Base-by-base conservation (phyloP, 176 grass and related monocot genomes). In the Triticum timopheevii region DNA sequence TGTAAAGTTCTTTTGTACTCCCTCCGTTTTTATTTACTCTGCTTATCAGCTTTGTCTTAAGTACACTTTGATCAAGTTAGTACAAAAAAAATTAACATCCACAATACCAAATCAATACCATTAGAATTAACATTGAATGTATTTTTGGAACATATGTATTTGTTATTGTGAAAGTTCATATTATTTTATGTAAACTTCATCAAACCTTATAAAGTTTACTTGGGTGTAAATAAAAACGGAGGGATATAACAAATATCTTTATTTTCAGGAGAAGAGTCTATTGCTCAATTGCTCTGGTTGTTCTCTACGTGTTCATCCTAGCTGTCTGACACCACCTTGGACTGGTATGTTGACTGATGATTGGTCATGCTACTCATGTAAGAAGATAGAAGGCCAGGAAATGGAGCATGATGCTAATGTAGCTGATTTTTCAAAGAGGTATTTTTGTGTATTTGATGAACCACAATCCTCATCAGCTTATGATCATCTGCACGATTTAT, bases 261-360 rank as follows among this genome's bases (percentile, higher is more conserved):
- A 83, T 68, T 91, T 65, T 83, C 79, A 99, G 97, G 97, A 99
- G 80, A 93, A 90, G 86, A 91, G 88, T 73, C 27, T 94, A 77
- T 85, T 99, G 86, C 94, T 99, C 89, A 91, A 90, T 73, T 99
- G 97, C 90, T 99, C 97, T 59, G 95, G 92, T 84, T 99, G 97
- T 90, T 90, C 86, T 84, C 87, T 89, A 80, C 90, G 82, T 74
- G 97, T 99, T 68, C 97, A 99, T 82, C 90, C 97, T 80, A 82
- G 72, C 67, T 99, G 97, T 80, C 74, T 99, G 87, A 87, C 95
- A 45, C 97, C 97, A 76, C 97, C 97, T 73, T 99, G 94, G 97
- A 99, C 88, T 69, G 97, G 89, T 39, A 47, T 88, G 69, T 67
- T 99, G 61, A 80, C 87, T 64, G 94, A 96, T 93, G 92, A 99